A percentile compares a stretch with the other conserved stretches of the same genome.
These are phyloP conservation scores for Apiospora rasikravindrae DNA, from an alignment of 2,329 filamentous ascomycete genomes.

Conservation along the genomic window DNA sequence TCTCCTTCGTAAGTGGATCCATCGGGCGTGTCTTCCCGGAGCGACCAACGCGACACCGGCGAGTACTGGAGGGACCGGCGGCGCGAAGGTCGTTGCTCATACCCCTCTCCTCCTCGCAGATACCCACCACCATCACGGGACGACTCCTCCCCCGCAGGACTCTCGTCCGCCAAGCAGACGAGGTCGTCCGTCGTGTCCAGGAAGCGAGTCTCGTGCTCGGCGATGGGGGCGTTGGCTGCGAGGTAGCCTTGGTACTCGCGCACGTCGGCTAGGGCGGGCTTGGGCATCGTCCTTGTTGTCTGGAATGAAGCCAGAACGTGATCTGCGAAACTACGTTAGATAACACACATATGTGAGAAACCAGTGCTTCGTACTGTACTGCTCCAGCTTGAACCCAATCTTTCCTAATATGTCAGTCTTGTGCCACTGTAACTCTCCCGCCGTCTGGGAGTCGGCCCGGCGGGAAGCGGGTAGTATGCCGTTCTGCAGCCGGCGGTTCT, in stretches of 20 bases:
- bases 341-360: too few species aligned
- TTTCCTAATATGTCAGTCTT: constrained; percentile 65
- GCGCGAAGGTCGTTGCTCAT: constrained; percentile 21
- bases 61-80: constrained; percentile 25
- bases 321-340: constrained; percentile 43
- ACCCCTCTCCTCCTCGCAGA: constrained; percentile 26
- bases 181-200: constrained; percentile 62
- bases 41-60: background rate
- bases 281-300: constrained; percentile 53
- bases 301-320: constrained; percentile 65
- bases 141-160: constrained; percentile 15
- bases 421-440: constrained; percentile 63
- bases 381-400: constrained; percentile 68
- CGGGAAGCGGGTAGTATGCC: constrained; percentile 63
- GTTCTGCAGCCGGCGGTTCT: constrained; percentile 47
- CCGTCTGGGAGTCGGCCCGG: constrained; percentile 58
- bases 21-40: background rate
- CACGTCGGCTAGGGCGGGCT: constrained; percentile 57
- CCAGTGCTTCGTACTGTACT: constrained; percentile 60
- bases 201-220: constrained; percentile 64
- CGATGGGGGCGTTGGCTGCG: constrained; percentile 57
- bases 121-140: constrained; percentile 29
- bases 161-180: constrained; percentile 41
- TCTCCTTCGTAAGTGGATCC: background rate
- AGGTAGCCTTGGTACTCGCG: constrained; percentile 60